These are phyloP conservation scores for Chlamydomonas reinhardtii DNA, from an alignment of 163 green algal species.

Conservation along the genomic window DNA sequence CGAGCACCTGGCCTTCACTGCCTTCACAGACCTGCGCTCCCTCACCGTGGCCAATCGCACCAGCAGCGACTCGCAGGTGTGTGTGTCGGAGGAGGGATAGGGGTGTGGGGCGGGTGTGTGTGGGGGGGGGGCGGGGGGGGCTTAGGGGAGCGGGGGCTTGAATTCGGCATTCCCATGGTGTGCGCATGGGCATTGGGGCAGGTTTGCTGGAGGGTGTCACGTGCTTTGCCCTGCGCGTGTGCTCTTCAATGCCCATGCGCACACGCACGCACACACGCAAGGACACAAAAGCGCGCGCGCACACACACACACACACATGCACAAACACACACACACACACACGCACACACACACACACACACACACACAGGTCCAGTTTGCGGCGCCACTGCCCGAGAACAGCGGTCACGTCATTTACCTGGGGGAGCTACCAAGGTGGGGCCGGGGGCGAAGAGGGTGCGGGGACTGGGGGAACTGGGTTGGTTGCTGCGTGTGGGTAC, in stretches of 20 bases:
- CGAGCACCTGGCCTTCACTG: conserved; percentile 39
- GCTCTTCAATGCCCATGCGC: too few relatives aligned
- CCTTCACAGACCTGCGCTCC: conserved; percentile 28
- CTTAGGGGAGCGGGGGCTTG: not conserved
- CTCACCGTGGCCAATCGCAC: conserved; percentile 45
- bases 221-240: not conserved
- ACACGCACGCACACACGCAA: too few relatives aligned
- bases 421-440: conserved; percentile 25
- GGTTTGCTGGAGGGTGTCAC: too few relatives aligned
- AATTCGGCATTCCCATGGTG: too few relatives aligned
- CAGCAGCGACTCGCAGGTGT: conserved; percentile 40
- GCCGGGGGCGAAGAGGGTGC: not conserved
- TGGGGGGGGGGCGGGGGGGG: not conserved
- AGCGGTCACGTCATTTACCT: conserved; percentile 31
- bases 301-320: too few relatives aligned
- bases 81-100: not conserved
- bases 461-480: too few relatives aligned
- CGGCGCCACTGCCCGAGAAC: conserved; percentile 9
- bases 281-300: too few relatives aligned
- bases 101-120: not conserved
- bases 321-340: not conserved
- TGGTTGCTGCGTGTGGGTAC: too few relatives aligned
- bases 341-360: not conserved
- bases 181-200: too few relatives aligned
- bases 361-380: conserved; percentile 21